Evolutionary conservation across 2,329 filamentous ascomycete genomes (phyloP), one percentile per base, ranked within the genome.

Genomic region (Neofusicoccum parvum): DNA sequence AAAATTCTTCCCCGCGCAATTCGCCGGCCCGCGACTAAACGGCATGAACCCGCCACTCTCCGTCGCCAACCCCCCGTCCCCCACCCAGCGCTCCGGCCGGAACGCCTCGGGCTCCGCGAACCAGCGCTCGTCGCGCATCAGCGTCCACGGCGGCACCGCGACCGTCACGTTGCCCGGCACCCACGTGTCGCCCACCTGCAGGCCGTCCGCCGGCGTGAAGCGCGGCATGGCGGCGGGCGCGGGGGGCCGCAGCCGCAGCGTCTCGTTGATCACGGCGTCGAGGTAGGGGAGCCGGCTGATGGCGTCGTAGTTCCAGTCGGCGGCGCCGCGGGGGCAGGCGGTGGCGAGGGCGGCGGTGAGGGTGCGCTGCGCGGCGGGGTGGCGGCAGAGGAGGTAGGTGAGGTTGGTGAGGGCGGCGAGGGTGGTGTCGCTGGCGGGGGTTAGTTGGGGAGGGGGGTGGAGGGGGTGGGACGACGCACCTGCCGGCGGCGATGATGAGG

Each of bases 201-300:
- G 69, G 15, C 79, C 79, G 62, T 77, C 71, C 15, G 75, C 60
- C 10, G 79, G 79, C 0, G 79, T 80, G 10, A 74, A 49, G 1
- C 80, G 71, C 32, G 72, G 71, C 17, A 79, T 46, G 0, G 74
- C 77, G 3, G 72, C 73, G 0, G 79, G 77, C 1, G 80, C 75
- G 0, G 79, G 73, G 3, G 80, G 79, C 58, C 80, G 72, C 5
- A 82, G 70, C 23, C 80, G 75, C 1, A 82, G 70, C 1, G 78
- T 71, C 66, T 82, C 80, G 62, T 81, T 76, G 71, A 82, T 80
- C n/a, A 75, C 70, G 15, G 73, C 76, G 62, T 80, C 78, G 14
- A 81, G 72, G 41, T 75, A 72, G 1, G 70, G 39, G n/a, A 78
- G 65, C 0, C 69, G 67, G 41, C 71, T 74, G 37, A 68, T 65